phyloP scores from a whole-genome alignment of 2,329 filamentous ascomycete species.

The Dactylellina parvicollis region DNA sequence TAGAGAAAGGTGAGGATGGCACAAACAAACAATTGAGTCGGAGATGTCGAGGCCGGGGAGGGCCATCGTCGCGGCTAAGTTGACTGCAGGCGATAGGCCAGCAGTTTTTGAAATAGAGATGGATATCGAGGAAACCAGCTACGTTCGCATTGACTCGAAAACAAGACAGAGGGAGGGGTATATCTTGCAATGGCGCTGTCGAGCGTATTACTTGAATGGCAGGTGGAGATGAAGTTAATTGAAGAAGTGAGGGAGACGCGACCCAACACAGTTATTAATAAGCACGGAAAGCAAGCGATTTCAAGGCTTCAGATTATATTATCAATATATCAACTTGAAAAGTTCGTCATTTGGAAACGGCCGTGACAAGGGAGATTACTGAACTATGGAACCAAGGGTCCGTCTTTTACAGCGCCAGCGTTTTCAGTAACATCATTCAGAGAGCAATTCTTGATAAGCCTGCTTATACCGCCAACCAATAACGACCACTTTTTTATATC shows the following conservation, averaged over 20 bases:
- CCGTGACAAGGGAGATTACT: too few relatives aligned
- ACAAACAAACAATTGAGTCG: constrained; percentile 57
- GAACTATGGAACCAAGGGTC: too few relatives aligned
- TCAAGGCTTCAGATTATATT: too few relatives aligned
- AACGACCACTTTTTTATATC: too few relatives aligned
- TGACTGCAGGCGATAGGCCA: neutral
- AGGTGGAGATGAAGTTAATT: constrained; percentile 10
- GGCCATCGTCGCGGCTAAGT: constrained; percentile 39
- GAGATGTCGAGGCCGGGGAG: constrained; percentile 57
- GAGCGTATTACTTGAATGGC: neutral
- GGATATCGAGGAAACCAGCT: neutral
- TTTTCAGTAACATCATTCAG: too few relatives aligned
- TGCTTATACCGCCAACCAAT: too few relatives aligned
- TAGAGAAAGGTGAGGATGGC: constrained; percentile 48
- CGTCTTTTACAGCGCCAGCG: too few relatives aligned
- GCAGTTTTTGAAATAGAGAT: neutral
- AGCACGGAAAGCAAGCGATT: too few relatives aligned
- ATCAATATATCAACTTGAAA: too few relatives aligned
- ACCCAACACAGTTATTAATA: constrained; percentile 29
- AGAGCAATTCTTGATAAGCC: too few relatives aligned
- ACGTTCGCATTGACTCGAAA: neutral
- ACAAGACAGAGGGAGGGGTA: neutral
- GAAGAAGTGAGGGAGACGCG: constrained; percentile 26
- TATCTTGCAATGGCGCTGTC: neutral
- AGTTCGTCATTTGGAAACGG: too few relatives aligned